Evolutionary conservation across 768 basidiomycete species (phyloP), one percentile per base, ranked within the genome.

Genomic region (Leccinum arenicola): DNA sequence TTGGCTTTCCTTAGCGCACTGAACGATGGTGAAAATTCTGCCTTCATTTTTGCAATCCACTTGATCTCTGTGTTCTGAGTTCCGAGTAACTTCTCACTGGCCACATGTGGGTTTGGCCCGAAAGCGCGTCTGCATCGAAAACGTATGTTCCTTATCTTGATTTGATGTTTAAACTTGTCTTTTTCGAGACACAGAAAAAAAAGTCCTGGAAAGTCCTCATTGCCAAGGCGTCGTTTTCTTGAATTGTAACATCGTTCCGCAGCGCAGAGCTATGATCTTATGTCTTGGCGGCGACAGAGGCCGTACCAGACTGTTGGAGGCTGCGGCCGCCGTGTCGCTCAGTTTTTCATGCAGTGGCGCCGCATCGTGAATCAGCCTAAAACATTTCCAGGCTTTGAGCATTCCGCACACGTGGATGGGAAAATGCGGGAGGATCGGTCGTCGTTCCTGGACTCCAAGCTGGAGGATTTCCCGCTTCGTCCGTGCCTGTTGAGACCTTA

Each of bases 1-100:
- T 65, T 15, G 64, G 52, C 2, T 73, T 73, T 6, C 3, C 62
- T 10, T 69, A 61, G 57, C 25, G 43, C 19, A 50, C 7, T 43
- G 15, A 27, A 52, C 48, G 38, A 45, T 35, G 15, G 25, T 47
- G 7, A 54, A 35, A 15, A 25, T 15, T 33, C 21, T 54, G 50
- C 17, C 27, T 29, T 47, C 33, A 17, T 11, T 52, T 15, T 52
- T 48, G 45, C 43, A 40, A 35, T 58, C 8, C 36, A 25, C 52
- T 27, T 43, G 47, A 47, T 23, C 29, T 33, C 43, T 45, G 43
- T 12, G 43, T 12, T 45, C 43, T 21, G 43, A 12, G 36, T 14
- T 36, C 43, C 21, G 9, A 21, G 10, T 19, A 11, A 12, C 40
- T 19, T 12, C 19, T 19, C 15, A 40, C 14, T n/a, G 17, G 38